Percentiles rank a stretch among this genome's conserved stretches.
Evolutionary conservation across 495 filamentous ascomycete genomes (phyloP).

Genomic region (Penicillium parvum): DNA sequence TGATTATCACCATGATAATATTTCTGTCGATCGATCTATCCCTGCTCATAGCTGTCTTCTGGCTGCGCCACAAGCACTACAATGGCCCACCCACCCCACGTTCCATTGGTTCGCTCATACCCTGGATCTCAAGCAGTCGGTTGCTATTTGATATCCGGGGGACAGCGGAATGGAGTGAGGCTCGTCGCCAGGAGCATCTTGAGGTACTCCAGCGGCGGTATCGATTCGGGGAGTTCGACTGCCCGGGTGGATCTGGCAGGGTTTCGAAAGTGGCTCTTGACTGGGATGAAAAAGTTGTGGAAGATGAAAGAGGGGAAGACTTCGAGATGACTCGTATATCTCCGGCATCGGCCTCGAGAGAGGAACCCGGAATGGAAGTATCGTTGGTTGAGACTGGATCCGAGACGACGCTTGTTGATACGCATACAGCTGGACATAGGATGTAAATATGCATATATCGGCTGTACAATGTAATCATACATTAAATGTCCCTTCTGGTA

Average conservation of each 20-base stretch:
- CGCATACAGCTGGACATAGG: neutral
- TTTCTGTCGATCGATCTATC: conserved; percentile 19
- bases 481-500: too few species aligned
- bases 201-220: neutral
- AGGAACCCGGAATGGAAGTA: neutral
- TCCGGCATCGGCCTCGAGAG: neutral
- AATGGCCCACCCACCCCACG: conserved; percentile 18
- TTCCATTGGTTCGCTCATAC: conserved; percentile 21
- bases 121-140: conserved; percentile 19
- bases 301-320: neutral
- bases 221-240: neutral
- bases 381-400: neutral
- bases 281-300: neutral
- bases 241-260: neutral
- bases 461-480: too few species aligned
- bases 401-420: neutral
- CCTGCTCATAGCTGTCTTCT: conserved; percentile 16
- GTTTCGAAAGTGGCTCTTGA: neutral
- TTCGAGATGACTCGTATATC: neutral
- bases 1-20: conserved; percentile 19
- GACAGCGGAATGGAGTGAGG: neutral
- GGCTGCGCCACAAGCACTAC: conserved; percentile 10
- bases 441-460: neutral
- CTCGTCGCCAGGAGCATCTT: neutral
- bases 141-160: conserved; percentile 4